phyloP scores from a whole-genome alignment of 2,329 filamentous ascomycete species.

The Aspergillus sp. region DNA sequence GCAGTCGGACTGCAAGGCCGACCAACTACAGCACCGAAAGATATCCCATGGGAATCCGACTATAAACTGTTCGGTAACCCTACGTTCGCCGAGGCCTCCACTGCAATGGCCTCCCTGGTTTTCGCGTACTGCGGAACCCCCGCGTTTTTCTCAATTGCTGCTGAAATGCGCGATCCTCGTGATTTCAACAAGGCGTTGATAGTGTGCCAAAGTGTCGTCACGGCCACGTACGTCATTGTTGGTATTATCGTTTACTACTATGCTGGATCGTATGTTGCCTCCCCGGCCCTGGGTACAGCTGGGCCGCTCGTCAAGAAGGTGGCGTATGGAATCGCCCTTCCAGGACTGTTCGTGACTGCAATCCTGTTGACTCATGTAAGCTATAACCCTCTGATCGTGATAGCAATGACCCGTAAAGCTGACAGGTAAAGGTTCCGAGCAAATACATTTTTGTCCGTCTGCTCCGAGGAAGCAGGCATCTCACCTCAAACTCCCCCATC shows the following conservation, averaged over 20 bases:
- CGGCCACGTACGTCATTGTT: conserved; percentile 34
- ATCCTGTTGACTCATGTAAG: conserved; percentile 22
- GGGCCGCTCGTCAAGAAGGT: conserved; percentile 46
- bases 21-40: conserved; percentile 31
- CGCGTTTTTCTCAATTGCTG: conserved; percentile 36
- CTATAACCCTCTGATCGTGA: too few relatives aligned
- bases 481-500: conserved; percentile 19
- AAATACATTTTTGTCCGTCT: conserved; percentile 25
- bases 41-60: conserved; percentile 27
- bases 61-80: conserved; percentile 25
- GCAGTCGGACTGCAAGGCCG: conserved; percentile 34
- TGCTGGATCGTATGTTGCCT: conserved; percentile 48
- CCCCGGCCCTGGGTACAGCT: conserved; percentile 49
- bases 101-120: conserved; percentile 30
- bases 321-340: conserved; percentile 42
- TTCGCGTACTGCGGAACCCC: conserved; percentile 29
- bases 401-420: too few relatives aligned
- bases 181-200: conserved; percentile 32
- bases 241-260: conserved; percentile 46
- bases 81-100: conserved; percentile 28
- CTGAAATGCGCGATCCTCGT: conserved; percentile 39
- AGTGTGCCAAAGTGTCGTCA: conserved; percentile 32
- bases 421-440: conserved; percentile 12
- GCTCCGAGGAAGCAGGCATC: conserved; percentile 22
- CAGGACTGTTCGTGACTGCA: conserved; percentile 31